Conservation (phyloP, 768 basidiomycete genomes). For the Lentinula aciculospora region DNA sequence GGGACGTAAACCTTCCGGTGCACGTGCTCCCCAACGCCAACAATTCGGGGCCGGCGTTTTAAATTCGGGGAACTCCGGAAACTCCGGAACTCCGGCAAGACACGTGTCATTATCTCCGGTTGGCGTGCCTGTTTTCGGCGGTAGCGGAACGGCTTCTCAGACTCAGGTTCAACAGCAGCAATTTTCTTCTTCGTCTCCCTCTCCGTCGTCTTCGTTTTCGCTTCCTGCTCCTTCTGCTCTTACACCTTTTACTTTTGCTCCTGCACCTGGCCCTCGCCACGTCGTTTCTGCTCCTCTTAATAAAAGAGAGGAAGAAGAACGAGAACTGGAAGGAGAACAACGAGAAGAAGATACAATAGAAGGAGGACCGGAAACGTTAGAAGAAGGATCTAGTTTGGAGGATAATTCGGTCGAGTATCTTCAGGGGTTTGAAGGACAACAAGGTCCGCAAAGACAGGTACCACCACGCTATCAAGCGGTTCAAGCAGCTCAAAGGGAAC, state of each 20-base stretch:
- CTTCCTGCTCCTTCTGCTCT: not conserved
- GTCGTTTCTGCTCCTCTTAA: too few species aligned
- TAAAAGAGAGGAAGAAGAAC: not conserved
- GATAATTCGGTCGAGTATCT: not conserved
- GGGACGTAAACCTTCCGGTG: conserved; percentile 76
- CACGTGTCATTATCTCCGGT: not conserved
- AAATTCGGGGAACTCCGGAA: too few species aligned
- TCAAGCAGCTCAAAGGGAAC: too few species aligned
- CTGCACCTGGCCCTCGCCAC: too few species aligned
- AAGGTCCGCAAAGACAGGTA: not conserved
- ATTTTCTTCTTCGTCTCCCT: not conserved
- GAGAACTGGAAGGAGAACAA: not conserved
- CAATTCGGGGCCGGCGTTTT: too few species aligned
- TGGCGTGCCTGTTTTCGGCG: not conserved
- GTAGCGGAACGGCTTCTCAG: not conserved
- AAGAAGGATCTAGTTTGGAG: not conserved
- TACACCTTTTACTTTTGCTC: not conserved
- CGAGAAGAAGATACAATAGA: not conserved
- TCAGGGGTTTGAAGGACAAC: too few species aligned
- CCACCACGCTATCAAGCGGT: not conserved
- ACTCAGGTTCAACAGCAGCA: not conserved
- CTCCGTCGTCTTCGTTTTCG: not conserved
- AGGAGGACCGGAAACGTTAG: not conserved
- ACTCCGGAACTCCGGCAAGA: too few species aligned
- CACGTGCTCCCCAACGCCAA: conserved; percentile 49